Evolutionary conservation across 495 filamentous ascomycete genomes (phyloP), one percentile per base, ranked within the genome.

Genomic region (Durotheca rogersii): DNA sequence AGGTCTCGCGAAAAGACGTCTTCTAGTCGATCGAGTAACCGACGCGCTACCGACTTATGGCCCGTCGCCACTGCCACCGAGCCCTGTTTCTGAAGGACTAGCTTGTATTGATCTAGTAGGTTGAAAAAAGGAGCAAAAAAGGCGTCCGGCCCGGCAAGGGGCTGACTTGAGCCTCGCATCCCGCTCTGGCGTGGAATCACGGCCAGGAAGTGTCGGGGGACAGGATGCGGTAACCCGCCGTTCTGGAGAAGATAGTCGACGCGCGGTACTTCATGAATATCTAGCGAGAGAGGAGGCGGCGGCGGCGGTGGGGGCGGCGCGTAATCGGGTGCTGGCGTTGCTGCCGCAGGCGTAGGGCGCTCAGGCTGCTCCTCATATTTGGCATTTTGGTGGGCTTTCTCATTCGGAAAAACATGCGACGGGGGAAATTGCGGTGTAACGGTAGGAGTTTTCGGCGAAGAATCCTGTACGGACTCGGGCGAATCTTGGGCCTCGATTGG

Each of bases 51-150:
- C 5, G 91, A 96, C 39, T 86, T 82, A 68, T 97, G 96, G 1
- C 94, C 94, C 4, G 94, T 97, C 16, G 93, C 93, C 0, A 99
- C 94, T 4, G 94, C 94, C 11, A 99, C 67, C 5, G 90, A 96
- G 1, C 94, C 94, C 61, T 85, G 89, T 38, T 84, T 86, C 14
- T 72, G 71, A 47, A 97, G 79, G 6, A 99, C 90, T 6, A 82
- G 76, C 39, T 83, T 74, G 62, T 96, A 97, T 47, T 92, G 85
- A 59, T 95, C 88, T 14, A 99, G 73, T 9, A 95, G 73, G 35
- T 81, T 81, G 59, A 87, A 84, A 57, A 89, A 85, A 0, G 89
- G 88, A 19, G 82, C 80, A 63, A 96, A 96, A 17, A 94, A 71
- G 17, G 74, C 81, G 29, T 81, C 77, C 21, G 86, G 81, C 17